phyloP scores from a whole-genome alignment of 2,329 filamentous ascomycete species.

The Colletotrichum gloeosporioides region DNA sequence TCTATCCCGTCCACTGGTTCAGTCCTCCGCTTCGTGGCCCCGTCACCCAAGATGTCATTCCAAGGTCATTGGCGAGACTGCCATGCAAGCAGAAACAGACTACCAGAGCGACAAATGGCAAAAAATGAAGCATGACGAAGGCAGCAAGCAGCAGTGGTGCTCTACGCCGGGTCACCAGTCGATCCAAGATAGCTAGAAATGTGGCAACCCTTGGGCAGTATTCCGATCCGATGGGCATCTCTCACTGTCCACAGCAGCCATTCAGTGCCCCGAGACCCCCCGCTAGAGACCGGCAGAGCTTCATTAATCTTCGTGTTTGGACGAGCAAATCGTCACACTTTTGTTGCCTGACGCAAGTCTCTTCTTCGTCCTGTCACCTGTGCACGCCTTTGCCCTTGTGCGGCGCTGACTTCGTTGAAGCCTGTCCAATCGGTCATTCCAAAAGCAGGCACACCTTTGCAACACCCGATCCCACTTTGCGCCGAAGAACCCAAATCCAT shows the following conservation, averaged over 20 bases:
- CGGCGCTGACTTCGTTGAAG: neutral
- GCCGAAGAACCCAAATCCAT: neutral
- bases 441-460: neutral
- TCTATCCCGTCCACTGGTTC: neutral
- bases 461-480: neutral
- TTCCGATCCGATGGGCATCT: neutral
- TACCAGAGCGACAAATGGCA: neutral
- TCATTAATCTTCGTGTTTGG: neutral
- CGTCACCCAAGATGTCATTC: neutral
- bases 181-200: neutral
- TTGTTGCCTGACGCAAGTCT: neutral
- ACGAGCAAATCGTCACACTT: neutral
- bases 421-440: neutral
- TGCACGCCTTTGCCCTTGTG: neutral
- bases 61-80: neutral
- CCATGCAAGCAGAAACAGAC: neutral
- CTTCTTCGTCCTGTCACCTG: neutral
- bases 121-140: neutral
- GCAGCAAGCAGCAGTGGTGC: neutral
- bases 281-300: neutral
- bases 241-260: neutral
- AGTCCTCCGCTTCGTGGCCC: neutral
- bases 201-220: neutral
- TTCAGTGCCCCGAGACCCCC: neutral
- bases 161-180: neutral